These are phyloP conservation scores for Peziza echinospora DNA, from an alignment of 495 filamentous ascomycete genomes.

Conservation along the genomic window DNA sequence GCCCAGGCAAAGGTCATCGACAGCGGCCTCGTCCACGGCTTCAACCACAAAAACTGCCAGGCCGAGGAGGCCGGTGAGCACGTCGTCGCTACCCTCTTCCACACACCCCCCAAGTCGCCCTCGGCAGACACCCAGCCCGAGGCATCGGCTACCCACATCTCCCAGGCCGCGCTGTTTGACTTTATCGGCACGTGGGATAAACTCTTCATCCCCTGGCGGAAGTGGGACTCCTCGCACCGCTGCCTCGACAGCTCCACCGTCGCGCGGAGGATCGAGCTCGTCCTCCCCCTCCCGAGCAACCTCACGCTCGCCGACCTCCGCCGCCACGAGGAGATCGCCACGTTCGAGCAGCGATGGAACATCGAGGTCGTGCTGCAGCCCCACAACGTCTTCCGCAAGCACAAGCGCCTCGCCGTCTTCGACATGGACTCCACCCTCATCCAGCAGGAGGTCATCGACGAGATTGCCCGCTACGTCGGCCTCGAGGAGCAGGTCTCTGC, in stretches of 20 bases:
- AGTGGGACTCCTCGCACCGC: constrained; percentile 34
- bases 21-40: constrained; percentile 32
- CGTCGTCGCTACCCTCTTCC: constrained; percentile 47
- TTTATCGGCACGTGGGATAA: constrained; percentile 55
- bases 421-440: constrained; percentile 98
- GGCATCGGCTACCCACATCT: constrained; percentile 55
- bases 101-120: constrained; percentile 30
- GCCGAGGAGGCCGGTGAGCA: constrained; percentile 21
- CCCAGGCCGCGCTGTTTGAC: constrained; percentile 41
- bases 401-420: constrained; percentile 71
- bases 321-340: constrained; percentile 57
- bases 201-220: constrained; percentile 24
- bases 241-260: constrained; percentile 41
- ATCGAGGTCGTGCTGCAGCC: constrained; percentile 55
- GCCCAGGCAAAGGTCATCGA: constrained; percentile 36
- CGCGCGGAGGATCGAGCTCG: constrained; percentile 48
- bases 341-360: constrained; percentile 71
- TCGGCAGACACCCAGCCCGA: constrained; percentile 32
- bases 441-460: constrained; percentile 87
- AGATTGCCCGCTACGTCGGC: constrained; percentile 40
- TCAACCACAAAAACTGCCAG: constrained; percentile 36
- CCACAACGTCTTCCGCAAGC: constrained; percentile 47
- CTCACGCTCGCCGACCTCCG: constrained; percentile 46
- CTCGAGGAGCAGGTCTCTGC: constrained; percentile 37
- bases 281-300: constrained; percentile 42